Conservation (phyloP, 805 yeast genomes). For the Tanozyma kutaoensis region DNA sequence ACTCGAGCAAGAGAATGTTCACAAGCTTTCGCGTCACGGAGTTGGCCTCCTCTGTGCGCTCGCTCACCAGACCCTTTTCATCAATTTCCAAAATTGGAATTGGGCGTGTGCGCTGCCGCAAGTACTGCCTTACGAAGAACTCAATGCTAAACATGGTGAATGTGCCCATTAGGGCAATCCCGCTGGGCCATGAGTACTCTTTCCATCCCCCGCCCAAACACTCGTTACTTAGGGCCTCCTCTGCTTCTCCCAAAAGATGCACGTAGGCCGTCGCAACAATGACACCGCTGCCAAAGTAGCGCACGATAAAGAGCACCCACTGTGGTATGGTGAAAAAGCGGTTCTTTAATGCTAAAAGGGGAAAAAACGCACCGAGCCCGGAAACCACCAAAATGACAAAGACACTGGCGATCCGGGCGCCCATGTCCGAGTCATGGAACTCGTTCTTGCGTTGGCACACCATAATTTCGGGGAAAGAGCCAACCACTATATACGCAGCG, state of each 20-base stretch:
- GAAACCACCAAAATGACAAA: slow-evolving; percentile 48
- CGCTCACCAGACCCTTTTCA: no score
- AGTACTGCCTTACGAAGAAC: no score
- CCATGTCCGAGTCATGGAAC: no score
- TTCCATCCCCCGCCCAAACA: slow-evolving; percentile 52
- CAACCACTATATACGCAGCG: no score
- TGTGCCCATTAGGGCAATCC: slow-evolving; percentile 17
- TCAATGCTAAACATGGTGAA: slow-evolving; percentile 18
- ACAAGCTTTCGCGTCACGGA: no score
- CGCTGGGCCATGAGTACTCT: slow-evolving; percentile 32
- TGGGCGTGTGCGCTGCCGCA: no score
- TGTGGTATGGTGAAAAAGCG: slow-evolving; percentile 46
- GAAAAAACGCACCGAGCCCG: slow-evolving; percentile 45
- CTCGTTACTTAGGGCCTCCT: slow-evolving; percentile 36
- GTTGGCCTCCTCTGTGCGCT: no score
- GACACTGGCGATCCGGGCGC: slow-evolving; percentile 45
- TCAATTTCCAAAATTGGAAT: no score
- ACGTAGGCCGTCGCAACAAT: slow-evolving; percentile 73
- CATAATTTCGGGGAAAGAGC: no score
- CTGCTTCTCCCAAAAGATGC: slow-evolving; percentile 61
- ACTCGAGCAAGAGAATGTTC: slow-evolving; percentile 12
- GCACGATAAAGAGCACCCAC: slow-evolving; percentile 51
- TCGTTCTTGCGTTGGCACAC: no score
- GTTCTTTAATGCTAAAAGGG: slow-evolving; percentile 44
- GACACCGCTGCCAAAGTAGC: slow-evolving; percentile 76